Percentiles rank a stretch among this genome's conserved stretches.
phyloP scores from a whole-genome alignment of 1,139 yeast species.

The Yamadazyma sp. region DNA sequence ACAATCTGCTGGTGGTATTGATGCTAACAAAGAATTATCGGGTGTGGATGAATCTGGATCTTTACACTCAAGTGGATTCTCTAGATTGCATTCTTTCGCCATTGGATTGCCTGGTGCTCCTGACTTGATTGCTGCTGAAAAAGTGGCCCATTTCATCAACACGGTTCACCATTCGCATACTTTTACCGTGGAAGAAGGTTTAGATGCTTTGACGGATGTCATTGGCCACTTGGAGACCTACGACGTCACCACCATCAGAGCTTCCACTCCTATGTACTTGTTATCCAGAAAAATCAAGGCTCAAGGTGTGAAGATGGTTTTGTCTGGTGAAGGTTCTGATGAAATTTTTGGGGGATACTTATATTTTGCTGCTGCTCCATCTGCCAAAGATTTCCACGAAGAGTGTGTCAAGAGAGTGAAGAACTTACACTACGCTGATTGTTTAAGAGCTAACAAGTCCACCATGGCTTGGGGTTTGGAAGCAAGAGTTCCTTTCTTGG shows the following conservation, averaged over 20 bases:
- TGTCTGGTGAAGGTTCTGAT: conserved; percentile 98
- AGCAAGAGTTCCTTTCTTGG: conserved; percentile 99
- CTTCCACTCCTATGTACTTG: conserved; percentile 98
- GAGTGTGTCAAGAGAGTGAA: conserved; percentile 95
- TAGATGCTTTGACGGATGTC: conserved; percentile 93
- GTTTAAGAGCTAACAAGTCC: conserved; percentile 98
- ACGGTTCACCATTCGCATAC: conserved; percentile 98
- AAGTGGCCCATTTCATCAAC: conserved; percentile 93
- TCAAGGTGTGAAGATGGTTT: conserved; percentile 98
- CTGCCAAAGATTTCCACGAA: conserved; percentile 85
- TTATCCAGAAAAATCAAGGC: conserved; percentile 96
- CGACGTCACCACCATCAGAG: conserved; percentile 98
- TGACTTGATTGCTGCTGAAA: conserved; percentile 92
- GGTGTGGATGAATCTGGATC: conserved; percentile 92
- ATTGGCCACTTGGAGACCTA: conserved; percentile 95
- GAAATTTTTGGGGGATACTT: conserved; percentile 98
- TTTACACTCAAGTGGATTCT: conserved; percentile 76
- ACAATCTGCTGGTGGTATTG: conserved; percentile 48
- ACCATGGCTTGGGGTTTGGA: conserved; percentile 99
- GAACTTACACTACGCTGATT: conserved; percentile 95
- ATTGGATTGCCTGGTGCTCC: conserved; percentile 98
- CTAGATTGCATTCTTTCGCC: conserved; percentile 92
- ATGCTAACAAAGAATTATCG: conserved; percentile 64
- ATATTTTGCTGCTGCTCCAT: conserved; percentile 96
- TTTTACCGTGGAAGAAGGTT: conserved; percentile 92